These are phyloP conservation scores for Penicillium sp. DNA, from an alignment of 2,329 filamentous ascomycete genomes.

Conservation along the genomic window DNA sequence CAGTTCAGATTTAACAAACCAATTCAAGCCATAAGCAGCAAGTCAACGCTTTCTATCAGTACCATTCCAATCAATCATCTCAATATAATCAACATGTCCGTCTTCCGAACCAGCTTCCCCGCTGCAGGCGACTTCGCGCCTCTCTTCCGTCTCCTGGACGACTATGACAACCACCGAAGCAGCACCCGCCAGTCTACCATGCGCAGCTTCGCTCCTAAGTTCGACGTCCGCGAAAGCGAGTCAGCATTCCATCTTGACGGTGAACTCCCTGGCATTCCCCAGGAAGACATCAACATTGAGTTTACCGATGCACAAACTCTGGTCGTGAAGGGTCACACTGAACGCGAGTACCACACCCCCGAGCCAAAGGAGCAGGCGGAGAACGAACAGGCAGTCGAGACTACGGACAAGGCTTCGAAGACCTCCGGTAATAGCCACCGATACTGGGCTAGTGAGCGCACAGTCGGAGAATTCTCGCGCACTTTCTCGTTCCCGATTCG, in stretches of 20 bases:
- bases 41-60: background rate
- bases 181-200: constrained; percentile 16
- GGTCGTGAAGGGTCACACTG: constrained; percentile 49
- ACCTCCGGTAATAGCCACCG: constrained; percentile 38
- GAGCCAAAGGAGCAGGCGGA: constrained; percentile 51
- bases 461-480: constrained; percentile 62
- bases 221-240: constrained; percentile 52
- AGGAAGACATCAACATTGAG: constrained; percentile 53
- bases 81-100: constrained; percentile 36
- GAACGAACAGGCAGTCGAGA: constrained; percentile 33
- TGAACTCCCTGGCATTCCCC: constrained; percentile 53
- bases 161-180: constrained; percentile 45
- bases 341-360: constrained; percentile 40
- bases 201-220: constrained; percentile 48
- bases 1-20: background rate
- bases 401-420: constrained; percentile 35
- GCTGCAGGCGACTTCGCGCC: constrained; percentile 45
- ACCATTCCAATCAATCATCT: background rate
- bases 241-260: constrained; percentile 53
- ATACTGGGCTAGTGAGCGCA: constrained; percentile 65
- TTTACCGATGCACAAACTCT: constrained; percentile 54
- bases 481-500: constrained; percentile 61
- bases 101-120: constrained; percentile 36
- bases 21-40: background rate
- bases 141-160: constrained; percentile 52